A percentile compares a stretch with the other conserved stretches of the same genome.
Evolutionary conservation across 371 early-diverging fungal genomes (phyloP).

Genomic region (Entomophthora muscae): DNA sequence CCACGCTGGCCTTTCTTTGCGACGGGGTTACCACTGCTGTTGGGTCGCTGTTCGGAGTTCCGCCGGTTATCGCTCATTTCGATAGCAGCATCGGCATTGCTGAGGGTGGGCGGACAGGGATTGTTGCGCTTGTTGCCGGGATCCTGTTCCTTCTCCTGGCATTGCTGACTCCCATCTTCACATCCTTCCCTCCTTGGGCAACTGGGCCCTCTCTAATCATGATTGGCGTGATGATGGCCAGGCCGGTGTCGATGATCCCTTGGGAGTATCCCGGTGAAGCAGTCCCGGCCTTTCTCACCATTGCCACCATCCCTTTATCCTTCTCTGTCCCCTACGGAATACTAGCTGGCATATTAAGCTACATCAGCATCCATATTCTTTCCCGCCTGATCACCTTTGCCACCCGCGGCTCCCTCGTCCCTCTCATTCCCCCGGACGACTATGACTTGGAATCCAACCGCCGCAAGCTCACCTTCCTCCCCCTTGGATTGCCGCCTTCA

Average conservation of each 20-base stretch:
- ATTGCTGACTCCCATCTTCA: conserved; percentile 68
- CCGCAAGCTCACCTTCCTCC: too few relatives aligned
- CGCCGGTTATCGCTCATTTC: conserved; percentile 55
- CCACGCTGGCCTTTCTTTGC: conserved; percentile 46
- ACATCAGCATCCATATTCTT: conserved; percentile 26
- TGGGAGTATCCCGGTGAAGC: too few relatives aligned
- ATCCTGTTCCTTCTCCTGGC: conserved; percentile 52
- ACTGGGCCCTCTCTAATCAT: conserved; percentile 52
- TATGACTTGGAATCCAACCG: too few relatives aligned
- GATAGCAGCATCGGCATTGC: conserved; percentile 66
- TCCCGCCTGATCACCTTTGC: conserved; percentile 44
- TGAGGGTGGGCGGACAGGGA: too few relatives aligned
- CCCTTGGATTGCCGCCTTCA: too few relatives aligned
- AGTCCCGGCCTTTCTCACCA: conserved; percentile 51
- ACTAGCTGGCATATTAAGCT: conserved; percentile 14
- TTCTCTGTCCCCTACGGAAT: conserved; percentile 23
- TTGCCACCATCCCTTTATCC: conserved; percentile 54
- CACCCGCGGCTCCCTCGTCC: too few relatives aligned
- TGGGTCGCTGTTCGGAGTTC: conserved; percentile 48
- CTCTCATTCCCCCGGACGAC: too few relatives aligned
- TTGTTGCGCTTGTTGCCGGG: conserved; percentile 59
- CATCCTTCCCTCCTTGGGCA: too few relatives aligned
- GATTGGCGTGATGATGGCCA: conserved; percentile 62
- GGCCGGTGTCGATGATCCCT: conserved; percentile 44
- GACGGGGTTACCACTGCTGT: conserved; percentile 44